Conservation (phyloP, 2,329 filamentous ascomycete species). For the Achaetomium macrosporum region DNA sequence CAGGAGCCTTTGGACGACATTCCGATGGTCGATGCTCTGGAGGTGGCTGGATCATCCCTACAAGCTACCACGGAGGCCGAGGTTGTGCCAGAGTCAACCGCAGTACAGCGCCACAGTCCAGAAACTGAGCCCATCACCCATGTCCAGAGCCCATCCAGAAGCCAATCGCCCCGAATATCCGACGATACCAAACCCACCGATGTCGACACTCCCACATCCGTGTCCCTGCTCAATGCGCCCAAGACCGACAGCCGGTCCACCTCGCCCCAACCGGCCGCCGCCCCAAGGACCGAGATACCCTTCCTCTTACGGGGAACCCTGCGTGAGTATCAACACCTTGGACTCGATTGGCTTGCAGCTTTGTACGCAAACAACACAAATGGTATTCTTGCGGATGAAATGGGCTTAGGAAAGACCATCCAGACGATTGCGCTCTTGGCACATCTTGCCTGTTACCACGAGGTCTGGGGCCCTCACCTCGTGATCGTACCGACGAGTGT, state of each 20-base stretch:
- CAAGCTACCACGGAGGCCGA: conserved; percentile 23
- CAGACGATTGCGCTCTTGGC: conserved; percentile 93
- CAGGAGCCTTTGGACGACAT: conserved; percentile 17
- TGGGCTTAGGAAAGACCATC: conserved; percentile 97
- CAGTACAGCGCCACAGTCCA: conserved; percentile 33
- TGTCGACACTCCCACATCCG: conserved; percentile 37
- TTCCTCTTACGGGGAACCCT: conserved; percentile 81
- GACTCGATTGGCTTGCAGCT: conserved; percentile 93
- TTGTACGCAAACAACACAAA: conserved; percentile 91
- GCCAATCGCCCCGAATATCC: conserved; percentile 43
- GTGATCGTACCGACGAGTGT: conserved; percentile 97
- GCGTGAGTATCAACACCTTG: conserved; percentile 93
- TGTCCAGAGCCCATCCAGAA: conserved; percentile 39
- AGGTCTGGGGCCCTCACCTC: conserved; percentile 92
- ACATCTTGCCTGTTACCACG: conserved; percentile 82
- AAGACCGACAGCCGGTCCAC: conserved; percentile 30
- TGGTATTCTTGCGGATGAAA: conserved; percentile 94
- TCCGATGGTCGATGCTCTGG: conserved; percentile 24
- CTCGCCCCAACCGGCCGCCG: conserved; percentile 30
- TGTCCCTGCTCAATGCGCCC: conserved; percentile 31
- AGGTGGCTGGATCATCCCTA: neutral
- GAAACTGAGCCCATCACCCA: conserved; percentile 41
- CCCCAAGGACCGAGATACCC: conserved; percentile 65
- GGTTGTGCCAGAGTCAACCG: conserved; percentile 20
- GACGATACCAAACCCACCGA: conserved; percentile 50